These are phyloP conservation scores for Apiospora marii DNA, from an alignment of 2,329 filamentous ascomycete genomes.

Conservation along the genomic window DNA sequence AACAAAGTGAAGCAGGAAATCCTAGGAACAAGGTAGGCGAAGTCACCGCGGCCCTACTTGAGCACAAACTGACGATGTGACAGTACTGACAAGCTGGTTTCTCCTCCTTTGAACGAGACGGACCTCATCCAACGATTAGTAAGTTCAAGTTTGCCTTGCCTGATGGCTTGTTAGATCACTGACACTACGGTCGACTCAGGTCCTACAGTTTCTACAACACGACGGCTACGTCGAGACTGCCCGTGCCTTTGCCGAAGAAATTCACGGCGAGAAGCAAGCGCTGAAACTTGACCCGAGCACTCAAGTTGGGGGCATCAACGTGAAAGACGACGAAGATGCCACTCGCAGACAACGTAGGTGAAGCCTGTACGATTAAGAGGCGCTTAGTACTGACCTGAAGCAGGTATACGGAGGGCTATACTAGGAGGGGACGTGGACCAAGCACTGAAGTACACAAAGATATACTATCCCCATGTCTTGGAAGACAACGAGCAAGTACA, in stretches of 20 bases:
- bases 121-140: conserved; percentile 83
- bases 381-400: conserved; percentile 28
- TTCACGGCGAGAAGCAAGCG: conserved; percentile 75
- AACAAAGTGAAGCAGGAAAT: conserved; percentile 68
- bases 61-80: conserved; percentile 20
- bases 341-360: conserved; percentile 83
- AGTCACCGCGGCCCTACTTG: conserved; percentile 17
- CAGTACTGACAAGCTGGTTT: conserved; percentile 66
- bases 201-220: conserved; percentile 88
- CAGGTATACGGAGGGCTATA: conserved; percentile 86
- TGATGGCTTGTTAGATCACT: conserved; percentile 24
- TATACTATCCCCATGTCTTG: conserved; percentile 82
- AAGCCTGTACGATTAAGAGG: neutral
- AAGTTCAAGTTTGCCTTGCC: conserved; percentile 32
- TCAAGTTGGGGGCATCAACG: conserved; percentile 66
- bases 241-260: conserved; percentile 84
- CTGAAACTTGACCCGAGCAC: conserved; percentile 65
- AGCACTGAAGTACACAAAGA: conserved; percentile 81
- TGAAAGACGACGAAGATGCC: conserved; percentile 85
- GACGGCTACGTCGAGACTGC: conserved; percentile 96
- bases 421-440: conserved; percentile 91
- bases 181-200: conserved; percentile 43
- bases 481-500: conserved; percentile 82
- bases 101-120: conserved; percentile 72
- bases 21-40: conserved; percentile 50